phyloP scores from a whole-genome alignment of 139 green algal genomes.

The Tetradesmus lagerheimii region DNA sequence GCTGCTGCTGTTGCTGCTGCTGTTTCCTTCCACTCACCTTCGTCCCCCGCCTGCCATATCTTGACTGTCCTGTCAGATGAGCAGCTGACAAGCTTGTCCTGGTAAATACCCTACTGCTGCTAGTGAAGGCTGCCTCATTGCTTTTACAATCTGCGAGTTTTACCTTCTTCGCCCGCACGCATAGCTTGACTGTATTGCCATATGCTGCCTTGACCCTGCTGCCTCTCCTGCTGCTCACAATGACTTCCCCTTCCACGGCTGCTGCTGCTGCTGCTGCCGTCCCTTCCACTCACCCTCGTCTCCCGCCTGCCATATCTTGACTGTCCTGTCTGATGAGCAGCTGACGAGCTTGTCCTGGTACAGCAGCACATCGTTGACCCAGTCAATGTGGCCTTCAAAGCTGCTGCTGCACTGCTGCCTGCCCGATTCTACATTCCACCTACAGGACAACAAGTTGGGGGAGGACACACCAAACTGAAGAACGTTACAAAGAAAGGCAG shows the following conservation, averaged over 20 bases:
- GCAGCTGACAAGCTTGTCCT: slow-evolving; percentile 69
- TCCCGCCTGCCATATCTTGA: slow-evolving; percentile 65
- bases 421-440: not conserved
- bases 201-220: no score
- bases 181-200: no score
- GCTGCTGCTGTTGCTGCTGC: not conserved
- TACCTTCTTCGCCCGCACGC: no score
- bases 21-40: not conserved
- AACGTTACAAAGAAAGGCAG: no score
- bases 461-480: no score
- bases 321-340: slow-evolving; percentile 73
- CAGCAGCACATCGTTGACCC: slow-evolving; percentile 76
- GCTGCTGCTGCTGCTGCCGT: not conserved
- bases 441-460: no score
- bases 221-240: no score
- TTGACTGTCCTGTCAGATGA: slow-evolving; percentile 76
- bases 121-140: no score
- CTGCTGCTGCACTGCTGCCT: slow-evolving; percentile 46
- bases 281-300: not conserved
- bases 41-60: slow-evolving; percentile 56
- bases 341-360: slow-evolving; percentile 63
- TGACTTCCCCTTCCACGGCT: no score
- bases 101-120: no score
- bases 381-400: slow-evolving; percentile 79
- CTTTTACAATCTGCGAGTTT: no score